Conservation (phyloP, 169 alveolate species). For the Plasmodium vivax region DNA sequence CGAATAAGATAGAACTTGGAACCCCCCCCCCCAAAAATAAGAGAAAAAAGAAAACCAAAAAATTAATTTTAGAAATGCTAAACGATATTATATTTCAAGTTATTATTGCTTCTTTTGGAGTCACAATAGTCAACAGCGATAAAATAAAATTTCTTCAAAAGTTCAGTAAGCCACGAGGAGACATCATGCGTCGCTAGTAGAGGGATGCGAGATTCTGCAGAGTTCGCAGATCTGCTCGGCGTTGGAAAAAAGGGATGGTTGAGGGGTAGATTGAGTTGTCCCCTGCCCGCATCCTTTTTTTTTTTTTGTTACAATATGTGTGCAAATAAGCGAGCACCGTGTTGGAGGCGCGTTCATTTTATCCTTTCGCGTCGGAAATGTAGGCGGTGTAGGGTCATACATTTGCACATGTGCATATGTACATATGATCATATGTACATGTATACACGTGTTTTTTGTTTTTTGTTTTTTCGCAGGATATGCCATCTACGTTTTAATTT, state of each 20-base stretch:
- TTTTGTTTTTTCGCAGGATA: slow-evolving; percentile 9
- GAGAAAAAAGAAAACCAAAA: neutral
- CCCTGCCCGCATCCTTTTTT: neutral
- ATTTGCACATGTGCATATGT: neutral
- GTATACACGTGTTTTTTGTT: neutral
- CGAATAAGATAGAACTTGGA: neutral
- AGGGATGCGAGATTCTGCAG: neutral
- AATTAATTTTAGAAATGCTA: slow-evolving; percentile 47
- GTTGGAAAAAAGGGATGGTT: neutral
- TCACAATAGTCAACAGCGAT: slow-evolving; percentile 68
- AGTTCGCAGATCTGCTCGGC: neutral
- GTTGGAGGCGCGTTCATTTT: neutral
- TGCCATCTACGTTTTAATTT: slow-evolving; percentile 42
- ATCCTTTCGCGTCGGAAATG: neutral
- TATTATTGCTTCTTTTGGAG: slow-evolving; percentile 61
- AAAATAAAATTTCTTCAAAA: slow-evolving; percentile 59
- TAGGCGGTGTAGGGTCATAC: neutral
- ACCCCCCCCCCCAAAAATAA: neutral
- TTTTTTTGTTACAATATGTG: neutral
- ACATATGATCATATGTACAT: neutral
- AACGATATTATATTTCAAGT: slow-evolving; percentile 70
- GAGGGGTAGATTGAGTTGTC: neutral
- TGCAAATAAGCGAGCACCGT: neutral
- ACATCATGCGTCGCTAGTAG: neutral
- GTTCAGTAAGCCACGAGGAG: slow-evolving; percentile 34